Conservation (phyloP, 176 grass and related monocot species). For the Rhynchospora pubera region DNA sequence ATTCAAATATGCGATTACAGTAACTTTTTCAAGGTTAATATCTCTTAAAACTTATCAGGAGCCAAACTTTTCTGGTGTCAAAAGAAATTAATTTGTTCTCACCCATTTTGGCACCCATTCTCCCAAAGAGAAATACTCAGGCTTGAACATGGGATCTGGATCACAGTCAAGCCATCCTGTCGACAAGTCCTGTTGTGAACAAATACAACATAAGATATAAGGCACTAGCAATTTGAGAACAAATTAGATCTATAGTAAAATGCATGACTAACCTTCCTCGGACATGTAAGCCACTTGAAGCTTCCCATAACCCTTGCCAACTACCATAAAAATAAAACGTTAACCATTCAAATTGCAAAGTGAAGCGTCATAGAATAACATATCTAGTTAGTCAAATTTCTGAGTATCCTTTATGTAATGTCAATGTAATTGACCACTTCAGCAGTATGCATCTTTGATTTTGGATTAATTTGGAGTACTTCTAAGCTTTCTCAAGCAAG, state of each 20-base stretch:
- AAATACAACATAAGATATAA: slow-evolving; percentile 24
- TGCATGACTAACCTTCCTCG: slow-evolving; percentile 57
- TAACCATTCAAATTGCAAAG: not conserved
- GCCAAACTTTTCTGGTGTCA: not conserved
- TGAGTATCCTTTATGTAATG: not conserved
- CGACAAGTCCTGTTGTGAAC: slow-evolving; percentile 62
- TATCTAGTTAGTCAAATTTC: not conserved
- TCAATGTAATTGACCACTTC: not conserved
- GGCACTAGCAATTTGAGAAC: slow-evolving; percentile 20
- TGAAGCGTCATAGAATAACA: not conserved
- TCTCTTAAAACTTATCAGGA: not conserved
- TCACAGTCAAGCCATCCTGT: slow-evolving; percentile 93
- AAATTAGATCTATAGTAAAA: slow-evolving; percentile 17
- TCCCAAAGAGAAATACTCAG: slow-evolving; percentile 47
- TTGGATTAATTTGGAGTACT: not conserved
- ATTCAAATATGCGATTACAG: not conserved
- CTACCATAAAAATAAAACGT: slow-evolving; percentile 35
- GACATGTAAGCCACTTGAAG: slow-evolving; percentile 84
- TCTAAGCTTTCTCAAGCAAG: not conserved
- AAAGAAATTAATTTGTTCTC: slow-evolving; percentile 12
- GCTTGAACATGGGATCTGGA: slow-evolving; percentile 83
- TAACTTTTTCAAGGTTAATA: not conserved
- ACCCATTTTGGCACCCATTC: slow-evolving; percentile 69
- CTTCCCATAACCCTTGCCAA: slow-evolving; percentile 84
- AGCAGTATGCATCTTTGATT: not conserved